A percentile compares a stretch with the other conserved stretches of the same genome.
These are phyloP conservation scores for Emericellopsis terricola DNA, from an alignment of 495 filamentous ascomycete species.

Conservation along the genomic window DNA sequence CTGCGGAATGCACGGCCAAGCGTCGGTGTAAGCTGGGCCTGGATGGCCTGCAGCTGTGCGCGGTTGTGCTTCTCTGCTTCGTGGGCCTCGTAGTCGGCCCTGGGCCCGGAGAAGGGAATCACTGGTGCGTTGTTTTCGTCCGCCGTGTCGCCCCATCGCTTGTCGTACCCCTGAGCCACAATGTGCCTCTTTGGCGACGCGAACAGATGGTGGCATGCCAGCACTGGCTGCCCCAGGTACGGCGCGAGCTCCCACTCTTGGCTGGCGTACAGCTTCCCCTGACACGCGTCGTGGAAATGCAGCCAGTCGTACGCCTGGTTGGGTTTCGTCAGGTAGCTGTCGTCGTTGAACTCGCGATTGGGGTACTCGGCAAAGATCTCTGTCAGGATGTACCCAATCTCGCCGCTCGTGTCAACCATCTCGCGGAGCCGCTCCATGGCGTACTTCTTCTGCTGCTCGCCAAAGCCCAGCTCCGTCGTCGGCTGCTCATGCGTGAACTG, in stretches of 20 bases:
- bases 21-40: slow-evolving; percentile 35
- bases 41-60: slow-evolving; percentile 32
- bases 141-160: slow-evolving; percentile 26
- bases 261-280: slow-evolving; percentile 46
- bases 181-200: slow-evolving; percentile 36
- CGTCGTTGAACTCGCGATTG: slow-evolving; percentile 76
- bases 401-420: slow-evolving; percentile 77
- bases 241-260: slow-evolving; percentile 81
- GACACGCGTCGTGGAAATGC: slow-evolving; percentile 75
- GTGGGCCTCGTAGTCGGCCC: slow-evolving; percentile 59
- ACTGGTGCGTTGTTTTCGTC: slow-evolving; percentile 33
- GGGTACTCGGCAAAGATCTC: slow-evolving; percentile 71
- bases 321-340: slow-evolving; percentile 77
- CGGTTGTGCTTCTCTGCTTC: slow-evolving; percentile 54
- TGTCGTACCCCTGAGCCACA: slow-evolving; percentile 14
- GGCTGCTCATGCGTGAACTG: slow-evolving; percentile 24
- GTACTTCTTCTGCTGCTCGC: slow-evolving; percentile 55
- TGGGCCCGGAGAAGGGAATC: slow-evolving; percentile 60
- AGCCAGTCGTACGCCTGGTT: slow-evolving; percentile 83
- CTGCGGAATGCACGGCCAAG: slow-evolving; percentile 62
- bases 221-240: slow-evolving; percentile 68
- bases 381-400: slow-evolving; percentile 68
- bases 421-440: slow-evolving; percentile 68
- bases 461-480: slow-evolving; percentile 39
- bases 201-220: slow-evolving; percentile 88